Base-by-base conservation (phyloP, 108 stramenopile species). In the Cyclostephanos invisitatus region DNA sequence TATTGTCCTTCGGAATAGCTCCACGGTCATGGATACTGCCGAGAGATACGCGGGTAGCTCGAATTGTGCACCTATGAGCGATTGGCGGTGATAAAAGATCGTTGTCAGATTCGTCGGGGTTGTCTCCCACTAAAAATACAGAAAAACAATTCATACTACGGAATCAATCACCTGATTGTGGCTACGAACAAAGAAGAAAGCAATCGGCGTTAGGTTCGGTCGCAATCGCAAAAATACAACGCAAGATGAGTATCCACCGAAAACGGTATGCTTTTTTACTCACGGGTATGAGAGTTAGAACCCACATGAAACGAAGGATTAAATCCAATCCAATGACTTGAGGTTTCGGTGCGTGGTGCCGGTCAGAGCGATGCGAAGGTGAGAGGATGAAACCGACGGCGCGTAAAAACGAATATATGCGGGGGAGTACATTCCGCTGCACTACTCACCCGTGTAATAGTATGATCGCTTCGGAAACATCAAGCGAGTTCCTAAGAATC, bases 231-330 rank as follows among this genome's bases (percentile, higher is more conserved):
- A 42, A 40, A 63, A 28, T 50, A 35, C 7, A 12, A 15, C 14
- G 15, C 14, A 46, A 15, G 11, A n/a, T n/a, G n/a, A n/a, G 44
- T 15, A 46, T 46, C 3, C 44, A 15, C 0, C 15, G 44, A 46
- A 14, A 46, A 46, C 2, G 44, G 12, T 46, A 46, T 11, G 14
- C 9, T 17, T 0, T 46, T 15, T 46, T 15, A 46, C 44, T 46
- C 44, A 46, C 44, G 93, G 96, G 60, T 17, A 96, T 69, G 62
- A 97, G 67, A 0, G 90, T 91, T 40, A 89, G 62, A 12, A 96
- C 91, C 97, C 97, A 97, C 83, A 95, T 84, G 73, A 92, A 95
- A 20, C 97, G 71, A 40, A 96, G 73, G 32, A 97, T 85, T 21
- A 85, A 36, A 60, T 85, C 83, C 22, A 70, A 68, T 29, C 75